These are phyloP conservation scores for Penicillium steckii DNA, from an alignment of 495 filamentous ascomycete genomes.

Conservation along the genomic window DNA sequence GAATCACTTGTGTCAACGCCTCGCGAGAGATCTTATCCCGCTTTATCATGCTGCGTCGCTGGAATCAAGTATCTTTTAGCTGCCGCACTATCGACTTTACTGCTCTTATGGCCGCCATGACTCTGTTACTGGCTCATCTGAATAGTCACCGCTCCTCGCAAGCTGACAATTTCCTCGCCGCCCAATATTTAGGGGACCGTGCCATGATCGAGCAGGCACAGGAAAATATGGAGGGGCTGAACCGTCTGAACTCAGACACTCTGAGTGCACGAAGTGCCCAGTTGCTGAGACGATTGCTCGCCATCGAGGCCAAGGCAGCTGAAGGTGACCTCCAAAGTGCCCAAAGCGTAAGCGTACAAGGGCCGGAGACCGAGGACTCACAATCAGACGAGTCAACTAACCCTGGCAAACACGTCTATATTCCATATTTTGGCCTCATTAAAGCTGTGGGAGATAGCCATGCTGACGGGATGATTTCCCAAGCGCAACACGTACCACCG, in stretches of 20 bases:
- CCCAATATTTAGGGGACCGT: constrained; percentile 41
- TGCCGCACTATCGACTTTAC: constrained; percentile 51
- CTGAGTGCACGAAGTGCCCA: constrained; percentile 32
- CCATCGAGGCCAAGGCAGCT: constrained; percentile 31
- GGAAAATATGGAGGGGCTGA: constrained; percentile 34
- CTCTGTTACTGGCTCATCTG: constrained; percentile 23
- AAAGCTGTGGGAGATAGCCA: background rate
- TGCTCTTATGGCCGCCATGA: constrained; percentile 46
- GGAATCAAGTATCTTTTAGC: constrained; percentile 26
- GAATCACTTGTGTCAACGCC: constrained; percentile 42
- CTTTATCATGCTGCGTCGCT: constrained; percentile 37
- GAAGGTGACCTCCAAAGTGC: constrained; percentile 3
- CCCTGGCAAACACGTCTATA: background rate
- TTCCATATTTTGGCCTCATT: background rate
- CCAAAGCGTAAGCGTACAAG: background rate
- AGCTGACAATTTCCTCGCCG: constrained; percentile 26
- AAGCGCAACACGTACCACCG: background rate
- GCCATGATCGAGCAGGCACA: constrained; percentile 41
- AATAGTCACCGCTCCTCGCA: constrained; percentile 13
- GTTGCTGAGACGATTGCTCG: constrained; percentile 31
- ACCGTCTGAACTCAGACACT: constrained; percentile 26
- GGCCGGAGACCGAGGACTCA: background rate
- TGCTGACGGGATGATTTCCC: background rate
- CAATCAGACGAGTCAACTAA: background rate
- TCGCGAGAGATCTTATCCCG: constrained; percentile 42